These are phyloP conservation scores for Microbotryomycetes sp. DNA, from an alignment of 1,284 basidiomycete species.

Conservation along the genomic window DNA sequence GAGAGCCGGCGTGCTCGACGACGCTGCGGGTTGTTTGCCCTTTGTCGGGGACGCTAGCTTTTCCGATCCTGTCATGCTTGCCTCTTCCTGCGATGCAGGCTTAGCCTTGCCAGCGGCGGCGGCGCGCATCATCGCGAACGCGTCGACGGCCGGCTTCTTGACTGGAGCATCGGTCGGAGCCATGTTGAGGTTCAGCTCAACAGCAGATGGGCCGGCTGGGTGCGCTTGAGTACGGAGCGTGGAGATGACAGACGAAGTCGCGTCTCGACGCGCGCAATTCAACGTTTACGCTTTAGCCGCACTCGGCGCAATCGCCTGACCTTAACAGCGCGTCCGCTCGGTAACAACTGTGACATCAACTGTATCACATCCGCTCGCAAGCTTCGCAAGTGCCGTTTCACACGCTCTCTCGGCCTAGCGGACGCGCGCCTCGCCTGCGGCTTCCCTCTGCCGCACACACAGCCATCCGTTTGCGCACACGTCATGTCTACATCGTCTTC, in stretches of 20 bases:
- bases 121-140: slow-evolving; percentile 26
- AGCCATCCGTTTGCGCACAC: not conserved
- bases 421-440: not conserved
- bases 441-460: not conserved
- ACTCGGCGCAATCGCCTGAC: no score
- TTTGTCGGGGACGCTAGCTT: not conserved
- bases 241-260: not conserved
- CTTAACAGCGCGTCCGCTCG: no score
- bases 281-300: not conserved
- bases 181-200: no score
- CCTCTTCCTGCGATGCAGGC: not conserved
- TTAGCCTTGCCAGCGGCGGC: slow-evolving; percentile 3
- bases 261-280: not conserved
- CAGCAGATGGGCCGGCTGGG: no score
- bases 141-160: slow-evolving; percentile 10
- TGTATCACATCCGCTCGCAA: no score
- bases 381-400: no score
- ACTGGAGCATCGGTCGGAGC: not conserved
- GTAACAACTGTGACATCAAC: no score
- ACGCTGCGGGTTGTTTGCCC: not conserved
- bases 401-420: not conserved
- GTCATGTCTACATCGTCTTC: not conserved
- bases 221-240: no score
- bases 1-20: slow-evolving; percentile 6
- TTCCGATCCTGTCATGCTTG: not conserved